A percentile compares a stretch with the other conserved stretches of the same genome.
phyloP scores from a whole-genome alignment of 208 protist species.

The Acanthamoeba healyi region DNA sequence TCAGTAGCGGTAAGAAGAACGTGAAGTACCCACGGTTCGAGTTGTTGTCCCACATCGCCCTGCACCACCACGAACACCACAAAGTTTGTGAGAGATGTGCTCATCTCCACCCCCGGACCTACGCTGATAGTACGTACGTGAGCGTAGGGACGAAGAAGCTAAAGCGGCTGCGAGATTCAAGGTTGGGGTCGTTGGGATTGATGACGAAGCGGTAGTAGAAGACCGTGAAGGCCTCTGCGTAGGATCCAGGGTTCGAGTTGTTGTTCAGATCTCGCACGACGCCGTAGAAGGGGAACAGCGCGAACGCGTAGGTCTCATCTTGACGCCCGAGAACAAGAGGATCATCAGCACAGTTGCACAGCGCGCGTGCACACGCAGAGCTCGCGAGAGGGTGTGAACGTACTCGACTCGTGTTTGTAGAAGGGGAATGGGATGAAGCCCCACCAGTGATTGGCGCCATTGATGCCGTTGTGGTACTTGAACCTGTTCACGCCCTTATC shows the following conservation, averaged over 20 bases:
- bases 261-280: background rate
- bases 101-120: too few relatives aligned
- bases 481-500: background rate
- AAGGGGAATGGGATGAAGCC: conserved; percentile 30
- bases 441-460: background rate
- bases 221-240: background rate
- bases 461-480: background rate
- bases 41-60: background rate
- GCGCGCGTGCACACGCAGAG: too few relatives aligned
- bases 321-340: background rate
- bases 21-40: background rate
- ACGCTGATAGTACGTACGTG: background rate
- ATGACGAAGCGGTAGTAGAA: background rate
- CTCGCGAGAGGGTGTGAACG: background rate
- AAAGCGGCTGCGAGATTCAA: background rate
- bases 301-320: background rate
- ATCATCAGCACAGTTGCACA: background rate
- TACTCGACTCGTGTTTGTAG: background rate
- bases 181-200: background rate
- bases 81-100: too few relatives aligned
- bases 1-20: background rate
- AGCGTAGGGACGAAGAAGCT: background rate
- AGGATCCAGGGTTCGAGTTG: conserved; percentile 2
- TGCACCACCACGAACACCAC: background rate
- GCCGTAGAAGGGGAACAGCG: conserved; percentile 19